Evolutionary conservation across 768 basidiomycete genomes (phyloP), one percentile per base, ranked within the genome.

Genomic region (Gloeopeniophorella convolvens): DNA sequence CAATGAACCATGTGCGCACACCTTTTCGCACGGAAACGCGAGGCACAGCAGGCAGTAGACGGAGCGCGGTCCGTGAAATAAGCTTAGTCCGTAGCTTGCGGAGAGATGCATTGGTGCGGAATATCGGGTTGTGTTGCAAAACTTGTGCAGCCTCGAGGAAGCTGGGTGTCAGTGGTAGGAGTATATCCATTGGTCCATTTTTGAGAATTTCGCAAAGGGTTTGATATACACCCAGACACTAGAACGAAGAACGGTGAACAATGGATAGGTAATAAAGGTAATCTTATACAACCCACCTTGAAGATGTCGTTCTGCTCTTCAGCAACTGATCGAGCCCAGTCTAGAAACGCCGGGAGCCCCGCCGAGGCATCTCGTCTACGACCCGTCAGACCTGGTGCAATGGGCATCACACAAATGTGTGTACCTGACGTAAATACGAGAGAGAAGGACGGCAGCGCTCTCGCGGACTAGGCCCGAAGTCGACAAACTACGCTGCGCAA

Each of bases 391-490:
- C 26, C 20, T 12, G 39, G 16, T 18, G 33, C 55, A 18, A 37
- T 50, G 40, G 44, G 18, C 12, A 37, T 32, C 31, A 59, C 28
- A 5, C 26, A 60, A n/a, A 27, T 24, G 20, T 42, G 7, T 10
- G 52, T 66, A 85, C 83, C 94, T 81, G 59, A 80, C 81, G 62
- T 88, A 96, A 26, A 94, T 69, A 32, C 83, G 75, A 3, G 92
- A 82, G 5, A 97, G 73, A n/a, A 95, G 68, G 9, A 89, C 64
- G 0, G 86, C 85, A 26, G 90, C 88, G 27, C 79, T 85, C 35
- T 92, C 88, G 6, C 91, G 77, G 62, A 96, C 94, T 49, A 94
- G 70, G 0, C 95, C 93, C 11, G 89, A 79, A 35, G 73, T 79
- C 4, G 65, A 64, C 8, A 94, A 70, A 59, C 80, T 76, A 4